Conservation (phyloP, 192 early-diverging fungal species). For the Hyaloraphidium curvatum region DNA sequence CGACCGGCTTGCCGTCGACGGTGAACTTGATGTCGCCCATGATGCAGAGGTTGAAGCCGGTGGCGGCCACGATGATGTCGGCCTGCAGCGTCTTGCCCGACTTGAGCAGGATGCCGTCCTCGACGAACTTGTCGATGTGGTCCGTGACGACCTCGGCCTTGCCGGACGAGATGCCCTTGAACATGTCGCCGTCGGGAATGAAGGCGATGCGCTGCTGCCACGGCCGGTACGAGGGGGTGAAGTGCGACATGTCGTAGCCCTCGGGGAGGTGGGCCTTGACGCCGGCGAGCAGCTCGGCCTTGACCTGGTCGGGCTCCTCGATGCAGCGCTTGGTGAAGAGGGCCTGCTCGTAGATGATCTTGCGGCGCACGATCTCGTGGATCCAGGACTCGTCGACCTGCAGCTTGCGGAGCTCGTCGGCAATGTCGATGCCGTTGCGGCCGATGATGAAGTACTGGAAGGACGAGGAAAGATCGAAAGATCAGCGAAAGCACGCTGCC, state of each 20-base stretch:
- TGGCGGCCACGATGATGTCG: background rate
- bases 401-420: background rate
- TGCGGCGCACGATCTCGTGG: background rate
- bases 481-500: background rate
- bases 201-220: background rate
- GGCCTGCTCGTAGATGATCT: background rate
- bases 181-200: background rate
- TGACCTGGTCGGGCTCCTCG: background rate
- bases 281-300: background rate
- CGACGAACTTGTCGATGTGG: background rate
- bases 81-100: background rate
- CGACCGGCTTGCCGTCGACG: background rate
- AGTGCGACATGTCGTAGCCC: background rate
- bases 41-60: background rate
- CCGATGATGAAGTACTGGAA: too few relatives aligned
- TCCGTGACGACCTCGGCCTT: background rate
- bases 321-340: background rate
- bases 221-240: background rate
- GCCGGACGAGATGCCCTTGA: background rate
- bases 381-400: background rate
- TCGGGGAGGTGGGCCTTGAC: background rate
- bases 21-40: background rate
- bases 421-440: background rate
- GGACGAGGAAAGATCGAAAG: background rate
- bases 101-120: background rate